Conservation (phyloP, 768 basidiomycete genomes). For the Boletus rex-veris region DNA sequence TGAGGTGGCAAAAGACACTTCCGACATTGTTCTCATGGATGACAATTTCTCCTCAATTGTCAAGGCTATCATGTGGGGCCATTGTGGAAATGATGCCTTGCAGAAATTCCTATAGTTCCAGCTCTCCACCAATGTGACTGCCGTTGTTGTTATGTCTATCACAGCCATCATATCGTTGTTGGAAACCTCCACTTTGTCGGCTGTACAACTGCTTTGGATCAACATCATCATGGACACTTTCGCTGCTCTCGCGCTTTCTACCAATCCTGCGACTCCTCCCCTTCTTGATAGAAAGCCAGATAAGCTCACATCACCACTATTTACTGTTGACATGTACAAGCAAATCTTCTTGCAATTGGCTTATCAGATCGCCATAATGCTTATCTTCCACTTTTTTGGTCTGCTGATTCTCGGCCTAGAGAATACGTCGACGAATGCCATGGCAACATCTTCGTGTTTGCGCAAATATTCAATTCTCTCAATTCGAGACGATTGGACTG, state of each 20-base stretch:
- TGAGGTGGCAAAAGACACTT: conserved; percentile 98
- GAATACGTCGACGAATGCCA: conserved; percentile 31
- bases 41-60: conserved; percentile 96
- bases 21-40: conserved; percentile 98
- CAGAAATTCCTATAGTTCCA: conserved; percentile 98
- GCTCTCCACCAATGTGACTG: conserved; percentile 90
- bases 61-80: conserved; percentile 98
- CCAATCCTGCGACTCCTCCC: conserved; percentile 82
- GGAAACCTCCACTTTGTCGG: conserved; percentile 85
- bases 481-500: conserved; percentile 87
- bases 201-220: conserved; percentile 97
- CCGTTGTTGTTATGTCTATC: conserved; percentile 90
- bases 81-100: conserved; percentile 96
- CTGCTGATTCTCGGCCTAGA: conserved; percentile 61
- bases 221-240: conserved; percentile 99
- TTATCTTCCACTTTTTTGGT: conserved; percentile 89
- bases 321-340: conserved; percentile 94
- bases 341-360: conserved; percentile 87
- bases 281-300: conserved; percentile 90
- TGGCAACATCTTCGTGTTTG: conserved; percentile 92
- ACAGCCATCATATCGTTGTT: conserved; percentile 75
- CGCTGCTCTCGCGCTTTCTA: conserved; percentile 94
- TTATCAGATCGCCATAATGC: conserved; percentile 80
- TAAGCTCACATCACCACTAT: conserved; percentile 81
- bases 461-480: conserved; percentile 94